Conservation (phyloP, 2,329 filamentous ascomycete genomes). For the Paracorniculantispora psalliotae region DNA sequence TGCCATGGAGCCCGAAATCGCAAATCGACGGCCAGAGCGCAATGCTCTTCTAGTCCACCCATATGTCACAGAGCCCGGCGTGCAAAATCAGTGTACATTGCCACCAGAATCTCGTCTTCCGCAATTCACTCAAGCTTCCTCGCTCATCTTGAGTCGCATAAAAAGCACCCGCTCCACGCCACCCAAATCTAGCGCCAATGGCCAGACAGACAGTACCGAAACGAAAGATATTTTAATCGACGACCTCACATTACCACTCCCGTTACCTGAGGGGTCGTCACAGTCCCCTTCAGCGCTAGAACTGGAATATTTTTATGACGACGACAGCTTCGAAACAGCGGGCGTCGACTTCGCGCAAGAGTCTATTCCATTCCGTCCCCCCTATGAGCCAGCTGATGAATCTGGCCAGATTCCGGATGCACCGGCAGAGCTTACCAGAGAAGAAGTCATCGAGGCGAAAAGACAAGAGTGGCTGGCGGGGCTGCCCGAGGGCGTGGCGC, state of each 20-base stretch:
- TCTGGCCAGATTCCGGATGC: slow-evolving; percentile 20
- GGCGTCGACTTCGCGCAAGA: slow-evolving; percentile 27
- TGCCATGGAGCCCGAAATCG: neutral
- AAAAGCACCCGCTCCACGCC: neutral
- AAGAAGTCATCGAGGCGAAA: slow-evolving; percentile 23
- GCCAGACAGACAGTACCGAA: neutral
- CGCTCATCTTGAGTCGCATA: slow-evolving; percentile 17
- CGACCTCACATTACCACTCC: neutral
- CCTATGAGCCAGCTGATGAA: slow-evolving; percentile 14
- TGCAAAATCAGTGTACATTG: neutral
- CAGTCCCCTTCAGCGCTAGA: neutral
- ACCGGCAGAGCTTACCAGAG: neutral
- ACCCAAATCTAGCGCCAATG: neutral
- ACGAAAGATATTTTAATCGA: neutral
- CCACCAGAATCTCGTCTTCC: neutral
- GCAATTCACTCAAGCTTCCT: slow-evolving; percentile 16
- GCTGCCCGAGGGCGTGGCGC: slow-evolving; percentile 27
- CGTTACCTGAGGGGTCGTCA: neutral
- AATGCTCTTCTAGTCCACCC: slow-evolving; percentile 6
- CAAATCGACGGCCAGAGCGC: neutral
- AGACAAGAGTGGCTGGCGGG: slow-evolving; percentile 28
- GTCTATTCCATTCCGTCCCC: slow-evolving; percentile 26
- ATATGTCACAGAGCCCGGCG: neutral
- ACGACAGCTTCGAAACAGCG: slow-evolving; percentile 11
- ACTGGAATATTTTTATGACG: neutral